Percentiles rank a stretch among this genome's conserved stretches.
Conservation (phyloP, 2,329 filamentous ascomycete genomes). For the Aspergillus sp. region DNA sequence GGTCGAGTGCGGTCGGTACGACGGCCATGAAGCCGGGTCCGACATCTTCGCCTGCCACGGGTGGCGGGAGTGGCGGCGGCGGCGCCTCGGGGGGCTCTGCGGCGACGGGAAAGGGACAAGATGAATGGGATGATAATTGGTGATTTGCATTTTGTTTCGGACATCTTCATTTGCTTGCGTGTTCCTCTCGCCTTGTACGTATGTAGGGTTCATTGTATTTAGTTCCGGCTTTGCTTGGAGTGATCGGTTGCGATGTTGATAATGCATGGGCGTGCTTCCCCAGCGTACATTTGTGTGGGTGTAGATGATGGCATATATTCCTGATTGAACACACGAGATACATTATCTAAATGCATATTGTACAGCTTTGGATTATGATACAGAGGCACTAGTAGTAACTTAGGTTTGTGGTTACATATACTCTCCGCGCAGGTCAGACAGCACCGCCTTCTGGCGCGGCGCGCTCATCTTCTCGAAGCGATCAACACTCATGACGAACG, state of each 20-base stretch:
- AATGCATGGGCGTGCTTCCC: neutral
- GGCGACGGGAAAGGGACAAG: conserved; percentile 45
- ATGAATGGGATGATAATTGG: conserved; percentile 58
- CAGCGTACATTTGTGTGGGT: neutral
- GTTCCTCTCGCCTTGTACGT: neutral
- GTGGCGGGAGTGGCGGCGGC: conserved; percentile 18
- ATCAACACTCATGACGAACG: conserved; percentile 72
- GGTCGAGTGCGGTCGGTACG: conserved; percentile 59
- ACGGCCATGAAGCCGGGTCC: conserved; percentile 58
- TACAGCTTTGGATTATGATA: too few species aligned
- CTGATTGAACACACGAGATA: neutral
- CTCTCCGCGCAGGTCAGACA: conserved; percentile 44
- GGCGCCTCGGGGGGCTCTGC: conserved; percentile 13
- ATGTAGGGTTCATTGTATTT: neutral
- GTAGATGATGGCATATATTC: neutral
- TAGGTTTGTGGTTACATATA: conserved; percentile 9
- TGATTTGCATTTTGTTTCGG: conserved; percentile 15
- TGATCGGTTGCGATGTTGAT: neutral
- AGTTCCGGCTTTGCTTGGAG: neutral
- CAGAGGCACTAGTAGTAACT: neutral
- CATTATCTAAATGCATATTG: too few species aligned
- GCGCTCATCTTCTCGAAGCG: conserved; percentile 65
- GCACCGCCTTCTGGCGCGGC: conserved; percentile 57
- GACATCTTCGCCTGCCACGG: conserved; percentile 12
- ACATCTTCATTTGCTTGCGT: neutral